Percentiles rank a stretch among this genome's conserved stretches.
Evolutionary conservation across 2,329 filamentous ascomycete species (phyloP).

Genomic region (Onygenales sp.): DNA sequence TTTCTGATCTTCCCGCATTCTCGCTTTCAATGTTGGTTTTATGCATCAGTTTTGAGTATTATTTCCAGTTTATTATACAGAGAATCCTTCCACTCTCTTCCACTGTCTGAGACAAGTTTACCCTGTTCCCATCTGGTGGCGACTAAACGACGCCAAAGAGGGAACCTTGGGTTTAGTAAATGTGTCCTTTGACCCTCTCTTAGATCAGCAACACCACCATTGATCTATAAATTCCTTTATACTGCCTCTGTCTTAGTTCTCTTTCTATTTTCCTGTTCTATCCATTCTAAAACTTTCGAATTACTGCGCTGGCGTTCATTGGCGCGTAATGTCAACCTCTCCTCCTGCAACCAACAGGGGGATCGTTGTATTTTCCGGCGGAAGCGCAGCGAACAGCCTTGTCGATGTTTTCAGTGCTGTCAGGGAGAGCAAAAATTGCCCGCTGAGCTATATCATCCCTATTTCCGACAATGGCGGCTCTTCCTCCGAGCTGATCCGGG

Average conservation of each 20-base stretch:
- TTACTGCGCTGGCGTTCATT: background rate
- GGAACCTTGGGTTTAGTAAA: background rate
- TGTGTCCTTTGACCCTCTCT: background rate
- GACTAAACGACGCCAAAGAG: background rate
- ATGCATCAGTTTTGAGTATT: background rate
- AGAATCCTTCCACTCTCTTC: background rate
- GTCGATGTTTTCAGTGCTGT: slow-evolving; percentile 77
- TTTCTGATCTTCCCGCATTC: background rate
- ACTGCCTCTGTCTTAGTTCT: too few species aligned
- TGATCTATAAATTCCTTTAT: background rate
- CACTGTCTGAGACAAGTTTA: background rate
- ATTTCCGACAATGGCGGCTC: slow-evolving; percentile 95
- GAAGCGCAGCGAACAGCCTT: slow-evolving; percentile 86
- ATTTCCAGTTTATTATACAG: background rate
- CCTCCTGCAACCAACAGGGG: slow-evolving; percentile 32
- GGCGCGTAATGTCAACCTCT: background rate
- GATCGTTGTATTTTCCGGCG: slow-evolving; percentile 82
- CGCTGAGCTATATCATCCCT: slow-evolving; percentile 78
- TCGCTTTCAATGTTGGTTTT: background rate
- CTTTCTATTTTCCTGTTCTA: background rate
- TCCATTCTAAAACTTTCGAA: background rate
- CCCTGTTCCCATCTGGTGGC: background rate
- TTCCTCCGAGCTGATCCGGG: slow-evolving; percentile 84
- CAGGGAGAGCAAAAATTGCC: slow-evolving; percentile 54
- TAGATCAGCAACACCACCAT: background rate